phyloP scores from a whole-genome alignment of 768 basidiomycete species.

The Mycena rebaudengoi region DNA sequence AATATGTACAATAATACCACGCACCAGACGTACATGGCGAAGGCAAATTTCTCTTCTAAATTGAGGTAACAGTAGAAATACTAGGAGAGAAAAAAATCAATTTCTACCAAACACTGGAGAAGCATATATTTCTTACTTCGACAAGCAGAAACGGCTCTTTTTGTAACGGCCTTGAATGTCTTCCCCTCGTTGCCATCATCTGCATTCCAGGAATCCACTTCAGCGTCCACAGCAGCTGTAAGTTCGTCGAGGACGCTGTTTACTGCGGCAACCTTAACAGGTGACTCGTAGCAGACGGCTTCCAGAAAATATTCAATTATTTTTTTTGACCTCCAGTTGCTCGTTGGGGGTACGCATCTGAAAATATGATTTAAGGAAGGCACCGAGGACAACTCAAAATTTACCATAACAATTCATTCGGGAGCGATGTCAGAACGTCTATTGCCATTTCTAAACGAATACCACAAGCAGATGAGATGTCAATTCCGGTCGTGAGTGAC shows the following conservation, averaged over 20 bases:
- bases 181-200: neutral
- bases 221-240: neutral
- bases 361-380: too few species aligned
- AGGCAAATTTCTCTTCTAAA: constrained; percentile 25
- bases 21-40: constrained; percentile 32
- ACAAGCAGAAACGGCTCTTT: neutral
- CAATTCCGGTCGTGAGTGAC: too few species aligned
- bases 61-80: constrained; percentile 27
- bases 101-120: too few species aligned
- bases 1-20: too few species aligned
- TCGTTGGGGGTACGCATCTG: too few species aligned
- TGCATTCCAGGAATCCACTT: constrained; percentile 1
- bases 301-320: neutral
- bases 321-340: too few species aligned
- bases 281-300: neutral
- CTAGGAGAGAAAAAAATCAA: too few species aligned
- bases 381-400: too few species aligned
- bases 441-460: too few species aligned
- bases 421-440: too few species aligned
- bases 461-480: too few species aligned
- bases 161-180: neutral
- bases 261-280: neutral
- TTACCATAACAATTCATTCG: too few species aligned
- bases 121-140: neutral
- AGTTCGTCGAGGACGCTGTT: neutral